Base-by-base conservation (phyloP, 257 asterid species). In the Coffea canephora region DNA sequence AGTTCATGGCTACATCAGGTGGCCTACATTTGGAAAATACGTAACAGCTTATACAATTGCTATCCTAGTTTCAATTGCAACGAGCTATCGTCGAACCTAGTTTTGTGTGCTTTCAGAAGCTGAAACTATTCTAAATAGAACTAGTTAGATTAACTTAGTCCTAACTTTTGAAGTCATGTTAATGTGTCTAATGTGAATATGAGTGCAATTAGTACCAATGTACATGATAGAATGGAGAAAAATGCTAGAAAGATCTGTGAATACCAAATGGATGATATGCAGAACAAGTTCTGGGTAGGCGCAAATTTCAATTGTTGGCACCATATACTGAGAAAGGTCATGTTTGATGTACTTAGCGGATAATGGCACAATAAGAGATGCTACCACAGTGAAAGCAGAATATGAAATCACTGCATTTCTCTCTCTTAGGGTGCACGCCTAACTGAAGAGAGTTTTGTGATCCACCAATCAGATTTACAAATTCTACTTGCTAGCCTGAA, bases 1-100 rank as follows among this genome's bases (percentile, higher is more conserved):
- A 92, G 83, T 83, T 21, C 92, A 34, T 92, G 96, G 96, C 76
- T 92, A 82, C 85, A 91, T 91, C 97, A 92, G 97, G 97, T 92
- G 48, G 69, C 61, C 31, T 71, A 72, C 62, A 9, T 25, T 8
- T 8, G n/a, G n/a, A 21, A 73, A 31, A 39, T 25, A 18, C 5
- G 62, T 39, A 34, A 36, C 69, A 34, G 68, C n/a, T 72, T 55
- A 19, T 80, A 77, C 45, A 62, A 61, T 23, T 54, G 43, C 64
- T 21, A 69, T 78, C 74, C 71, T 74, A 80, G 71, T 39, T 68
- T 62, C 78, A 71, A 39, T 39, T 39, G 3, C 43, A 39, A 39
- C 65, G 64, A 52, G 65, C 43, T 8, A 52, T 55, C 41, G 55
- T 9, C n/a, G 13, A 54, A 50, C 46, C 66, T 27, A 52, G 0